Evolutionary conservation across 805 yeast genomes (phyloP).

Genomic region (Lipomyces starkeyi): DNA sequence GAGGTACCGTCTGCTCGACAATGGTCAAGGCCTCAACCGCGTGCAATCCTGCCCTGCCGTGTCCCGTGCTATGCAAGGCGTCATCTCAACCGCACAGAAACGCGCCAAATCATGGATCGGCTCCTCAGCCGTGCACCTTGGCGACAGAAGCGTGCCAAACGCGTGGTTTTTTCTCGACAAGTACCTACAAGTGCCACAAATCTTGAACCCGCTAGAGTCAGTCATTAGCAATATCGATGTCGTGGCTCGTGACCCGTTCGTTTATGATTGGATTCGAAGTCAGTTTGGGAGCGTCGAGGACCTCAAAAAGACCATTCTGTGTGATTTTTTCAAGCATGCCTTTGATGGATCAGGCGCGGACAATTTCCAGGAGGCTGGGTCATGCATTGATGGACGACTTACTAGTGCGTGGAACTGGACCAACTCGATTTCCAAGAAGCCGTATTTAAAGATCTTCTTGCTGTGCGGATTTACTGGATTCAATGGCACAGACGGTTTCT

Average conservation of each 20-base stretch:
- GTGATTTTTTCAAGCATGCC: constrained; percentile 58
- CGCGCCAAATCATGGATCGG: constrained; percentile 74
- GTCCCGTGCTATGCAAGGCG: constrained; percentile 71
- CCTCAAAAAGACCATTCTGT: constrained; percentile 53
- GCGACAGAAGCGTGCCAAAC: constrained; percentile 85
- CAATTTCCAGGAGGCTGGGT: constrained; percentile 81
- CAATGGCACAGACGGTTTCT: constrained; percentile 71
- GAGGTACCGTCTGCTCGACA: constrained; percentile 64
- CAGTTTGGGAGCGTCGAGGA: constrained; percentile 64
- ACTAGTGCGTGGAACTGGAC: constrained; percentile 88
- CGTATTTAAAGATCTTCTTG: constrained; percentile 66
- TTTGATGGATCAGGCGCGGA: constrained; percentile 84
- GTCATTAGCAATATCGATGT: constrained; percentile 62
- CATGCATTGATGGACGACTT: constrained; percentile 81
- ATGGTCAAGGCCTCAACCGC: constrained; percentile 83
- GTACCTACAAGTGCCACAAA: constrained; percentile 79
- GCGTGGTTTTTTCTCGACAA: constrained; percentile 80
- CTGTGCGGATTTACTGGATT: constrained; percentile 76
- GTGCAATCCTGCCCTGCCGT: constrained; percentile 75
- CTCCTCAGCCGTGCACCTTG: constrained; percentile 77
- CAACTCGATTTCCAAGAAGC: constrained; percentile 68
- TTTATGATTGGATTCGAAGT: constrained; percentile 57
- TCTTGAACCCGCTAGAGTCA: constrained; percentile 72
- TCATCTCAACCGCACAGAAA: constrained; percentile 67
- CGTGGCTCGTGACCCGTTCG: constrained; percentile 56